Evolutionary conservation across 768 basidiomycete species (phyloP).

Genomic region (Calocera cornea): DNA sequence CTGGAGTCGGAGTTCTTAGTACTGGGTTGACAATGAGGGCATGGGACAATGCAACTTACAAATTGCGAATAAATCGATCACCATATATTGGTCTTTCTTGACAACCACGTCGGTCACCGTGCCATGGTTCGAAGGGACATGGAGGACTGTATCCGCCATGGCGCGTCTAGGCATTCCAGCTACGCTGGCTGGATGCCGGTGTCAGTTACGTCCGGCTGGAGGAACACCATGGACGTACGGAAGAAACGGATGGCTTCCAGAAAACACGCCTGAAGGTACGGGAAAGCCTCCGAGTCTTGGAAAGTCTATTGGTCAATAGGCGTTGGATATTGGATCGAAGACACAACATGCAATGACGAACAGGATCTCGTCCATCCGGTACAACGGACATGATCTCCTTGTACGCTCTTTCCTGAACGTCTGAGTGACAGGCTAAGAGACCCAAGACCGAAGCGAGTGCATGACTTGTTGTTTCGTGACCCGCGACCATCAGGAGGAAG

Average conservation of each 20-base stretch:
- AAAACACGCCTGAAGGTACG: constrained; percentile 21
- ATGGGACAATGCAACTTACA: constrained; percentile 11
- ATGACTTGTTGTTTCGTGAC: constrained; percentile 25
- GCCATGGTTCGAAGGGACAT: constrained; percentile 12
- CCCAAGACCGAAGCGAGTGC: constrained; percentile 25
- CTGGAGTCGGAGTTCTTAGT: constrained; percentile 21
- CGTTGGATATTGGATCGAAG: neutral
- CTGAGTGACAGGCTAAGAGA: constrained; percentile 22
- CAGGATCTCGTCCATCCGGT: constrained; percentile 17
- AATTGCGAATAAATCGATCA: neutral
- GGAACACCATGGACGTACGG: constrained; percentile 17
- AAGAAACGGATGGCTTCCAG: constrained; percentile 26
- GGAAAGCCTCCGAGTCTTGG: constrained; percentile 22
- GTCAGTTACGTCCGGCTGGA: neutral
- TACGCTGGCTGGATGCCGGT: constrained; percentile 19
- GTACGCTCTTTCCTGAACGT: constrained; percentile 24
- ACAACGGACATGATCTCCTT: constrained; percentile 23
- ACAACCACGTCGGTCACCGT: constrained; percentile 4
- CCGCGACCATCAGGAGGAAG: constrained; percentile 13
- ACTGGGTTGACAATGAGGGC: neutral
- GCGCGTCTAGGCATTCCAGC: constrained; percentile 22
- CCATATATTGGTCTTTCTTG: neutral
- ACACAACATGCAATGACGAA: constrained; percentile 9
- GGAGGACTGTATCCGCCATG: constrained; percentile 20
- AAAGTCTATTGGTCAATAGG: neutral